Conservation (phyloP, 192 early-diverging fungal genomes). For the Coemansia sp. region DNA sequence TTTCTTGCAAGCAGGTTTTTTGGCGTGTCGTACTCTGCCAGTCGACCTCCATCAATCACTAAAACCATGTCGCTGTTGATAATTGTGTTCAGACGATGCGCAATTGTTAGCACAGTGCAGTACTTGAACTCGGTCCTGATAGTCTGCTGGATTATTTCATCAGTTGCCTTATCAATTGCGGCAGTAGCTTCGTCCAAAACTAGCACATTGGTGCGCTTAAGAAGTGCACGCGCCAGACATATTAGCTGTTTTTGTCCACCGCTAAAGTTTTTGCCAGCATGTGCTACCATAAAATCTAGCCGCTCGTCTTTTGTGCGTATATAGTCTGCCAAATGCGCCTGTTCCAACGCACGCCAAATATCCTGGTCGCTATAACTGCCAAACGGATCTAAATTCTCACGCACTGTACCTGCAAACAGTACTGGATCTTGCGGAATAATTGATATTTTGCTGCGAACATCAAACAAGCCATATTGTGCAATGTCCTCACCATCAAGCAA, state of each 20-base stretch:
- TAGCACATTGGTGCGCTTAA: conserved; percentile 70
- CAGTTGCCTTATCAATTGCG: too few relatives aligned
- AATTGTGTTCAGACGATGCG: conserved; percentile 79
- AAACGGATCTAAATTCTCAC: conserved; percentile 61
- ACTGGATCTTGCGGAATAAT: conserved; percentile 87
- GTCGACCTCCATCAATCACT: conserved; percentile 69
- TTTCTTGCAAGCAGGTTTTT: conserved; percentile 52
- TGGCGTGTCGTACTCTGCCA: conserved; percentile 73
- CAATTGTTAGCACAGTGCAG: conserved; percentile 80
- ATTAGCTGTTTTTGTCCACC: conserved; percentile 82
- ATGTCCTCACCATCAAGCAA: too few relatives aligned
- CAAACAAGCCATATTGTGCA: too few relatives aligned
- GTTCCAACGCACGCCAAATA: conserved; percentile 65
- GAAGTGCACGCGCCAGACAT: conserved; percentile 63
- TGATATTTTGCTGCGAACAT: too few relatives aligned
- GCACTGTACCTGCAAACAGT: conserved; percentile 64
- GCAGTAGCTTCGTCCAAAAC: too few relatives aligned
- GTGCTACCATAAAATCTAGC: conserved; percentile 62
- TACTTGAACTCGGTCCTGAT: conserved; percentile 70
- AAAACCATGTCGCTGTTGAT: conserved; percentile 71
- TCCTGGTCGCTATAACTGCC: conserved; percentile 75
- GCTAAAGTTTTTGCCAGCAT: conserved; percentile 61
- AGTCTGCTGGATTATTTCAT: conserved; percentile 70
- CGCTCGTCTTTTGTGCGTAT: conserved; percentile 62
- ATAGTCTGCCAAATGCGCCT: conserved; percentile 66